A percentile compares a stretch with the other conserved stretches of the same genome.
Evolutionary conservation across 768 basidiomycete species (phyloP).

Genomic region (Mycena capillaripes): DNA sequence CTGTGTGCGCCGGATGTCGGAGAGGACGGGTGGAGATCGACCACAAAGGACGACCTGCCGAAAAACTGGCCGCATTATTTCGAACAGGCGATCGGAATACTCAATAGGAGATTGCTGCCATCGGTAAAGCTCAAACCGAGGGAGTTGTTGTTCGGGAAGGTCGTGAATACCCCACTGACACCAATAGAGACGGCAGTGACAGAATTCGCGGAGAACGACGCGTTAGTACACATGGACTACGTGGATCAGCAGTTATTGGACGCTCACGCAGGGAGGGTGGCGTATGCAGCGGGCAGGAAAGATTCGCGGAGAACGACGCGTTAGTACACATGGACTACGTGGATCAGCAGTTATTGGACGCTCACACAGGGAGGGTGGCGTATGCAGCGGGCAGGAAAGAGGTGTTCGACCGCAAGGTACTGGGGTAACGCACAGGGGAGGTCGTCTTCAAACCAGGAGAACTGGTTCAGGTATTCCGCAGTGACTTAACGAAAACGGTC

Average conservation of each 20-base stretch:
- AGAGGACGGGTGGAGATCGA: constrained; percentile 22
- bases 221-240: constrained; percentile 44
- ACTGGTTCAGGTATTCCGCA: constrained; percentile 49
- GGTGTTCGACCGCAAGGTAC: constrained; percentile 45
- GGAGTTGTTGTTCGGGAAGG: constrained; percentile 48
- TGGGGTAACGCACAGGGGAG: constrained; percentile 26
- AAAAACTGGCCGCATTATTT: constrained; percentile 41
- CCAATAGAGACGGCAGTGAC: constrained; percentile 3
- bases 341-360: constrained; percentile 47
- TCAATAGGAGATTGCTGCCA: constrained; percentile 45
- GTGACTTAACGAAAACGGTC: constrained; percentile 44
- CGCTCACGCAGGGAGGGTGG: constrained; percentile 40
- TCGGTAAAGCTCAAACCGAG: constrained; percentile 32
- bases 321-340: constrained; percentile 46
- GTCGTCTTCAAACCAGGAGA: constrained; percentile 43
- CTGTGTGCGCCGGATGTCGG: constrained; percentile 40
- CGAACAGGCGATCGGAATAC: constrained; percentile 27
- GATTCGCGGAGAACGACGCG: constrained; percentile 14
- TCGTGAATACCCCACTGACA: constrained; percentile 44
- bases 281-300: constrained; percentile 43
- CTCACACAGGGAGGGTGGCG: constrained; percentile 37
- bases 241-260: constrained; percentile 48
- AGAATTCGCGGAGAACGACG: constrained; percentile 7
- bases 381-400: constrained; percentile 43
- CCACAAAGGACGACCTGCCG: constrained; percentile 32